These are phyloP conservation scores for Cardamine occulta DNA, from an alignment of 345 rosid genomes.

Conservation along the genomic window DNA sequence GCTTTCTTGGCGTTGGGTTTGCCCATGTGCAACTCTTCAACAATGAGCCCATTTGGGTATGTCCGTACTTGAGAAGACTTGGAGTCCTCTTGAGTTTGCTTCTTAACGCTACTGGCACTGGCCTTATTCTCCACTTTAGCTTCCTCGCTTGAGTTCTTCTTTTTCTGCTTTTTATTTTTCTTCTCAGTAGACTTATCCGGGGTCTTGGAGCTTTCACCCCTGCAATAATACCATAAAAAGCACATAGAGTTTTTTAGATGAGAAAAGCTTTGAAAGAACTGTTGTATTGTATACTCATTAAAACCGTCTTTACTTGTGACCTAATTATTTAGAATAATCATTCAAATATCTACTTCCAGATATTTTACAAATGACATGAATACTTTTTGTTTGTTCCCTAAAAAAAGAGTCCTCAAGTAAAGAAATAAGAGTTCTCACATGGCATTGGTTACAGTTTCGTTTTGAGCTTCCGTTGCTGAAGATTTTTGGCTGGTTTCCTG, in stretches of 20 bases:
- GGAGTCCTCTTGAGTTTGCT: constrained; percentile 41
- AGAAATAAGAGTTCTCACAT: constrained; percentile 48
- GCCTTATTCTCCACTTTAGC: constrained; percentile 41
- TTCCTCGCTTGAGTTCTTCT: constrained; percentile 62
- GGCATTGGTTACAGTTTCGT: constrained; percentile 36
- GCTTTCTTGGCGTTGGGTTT: constrained; percentile 91
- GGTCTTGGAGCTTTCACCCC: constrained; percentile 38
- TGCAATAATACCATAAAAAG: constrained; percentile 24
- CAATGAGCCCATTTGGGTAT: constrained; percentile 79
- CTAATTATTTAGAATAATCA: background rate
- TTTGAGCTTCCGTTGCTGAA: constrained; percentile 25
- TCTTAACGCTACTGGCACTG: constrained; percentile 41
- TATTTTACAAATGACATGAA: background rate
- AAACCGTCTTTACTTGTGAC: background rate
- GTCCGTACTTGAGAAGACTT: constrained; percentile 73
- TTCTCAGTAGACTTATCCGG: constrained; percentile 53
- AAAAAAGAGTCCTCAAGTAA: background rate
- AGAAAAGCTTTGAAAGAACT: constrained; percentile 3
- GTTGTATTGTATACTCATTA: background rate
- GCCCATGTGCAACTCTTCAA: constrained; percentile 87
- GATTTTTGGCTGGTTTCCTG: constrained; percentile 46
- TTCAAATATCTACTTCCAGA: constrained; percentile 1
- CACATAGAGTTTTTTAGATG: constrained; percentile 7
- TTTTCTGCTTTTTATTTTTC: constrained; percentile 69
- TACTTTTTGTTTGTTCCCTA: background rate